phyloP scores from a whole-genome alignment of 2,329 filamentous ascomycete genomes.

The Amauroascus niger region DNA sequence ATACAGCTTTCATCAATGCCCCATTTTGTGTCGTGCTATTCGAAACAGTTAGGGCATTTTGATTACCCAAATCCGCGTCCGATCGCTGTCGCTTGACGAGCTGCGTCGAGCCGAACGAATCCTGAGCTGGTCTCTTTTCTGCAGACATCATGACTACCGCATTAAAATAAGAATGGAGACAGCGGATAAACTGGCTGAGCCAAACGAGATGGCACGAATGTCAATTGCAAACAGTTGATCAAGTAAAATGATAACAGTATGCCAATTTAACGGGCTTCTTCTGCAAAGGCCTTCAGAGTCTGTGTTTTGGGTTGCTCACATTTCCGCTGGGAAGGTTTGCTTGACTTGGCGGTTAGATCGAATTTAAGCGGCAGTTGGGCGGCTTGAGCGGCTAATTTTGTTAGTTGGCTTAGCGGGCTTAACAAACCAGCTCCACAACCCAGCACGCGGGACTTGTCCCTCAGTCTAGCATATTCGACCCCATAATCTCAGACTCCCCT shows the following conservation, averaged over 20 bases:
- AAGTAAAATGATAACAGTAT: too few species aligned
- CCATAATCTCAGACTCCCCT: background rate
- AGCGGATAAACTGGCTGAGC: background rate
- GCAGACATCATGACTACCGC: conserved; percentile 56
- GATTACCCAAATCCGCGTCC: conserved; percentile 45
- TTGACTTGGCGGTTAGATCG: background rate
- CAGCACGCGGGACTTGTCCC: conserved; percentile 1
- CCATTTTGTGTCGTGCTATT: conserved; percentile 51
- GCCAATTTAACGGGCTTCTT: too few species aligned
- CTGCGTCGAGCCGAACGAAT: conserved; percentile 64
- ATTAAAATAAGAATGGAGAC: background rate
- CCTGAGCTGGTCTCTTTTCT: conserved; percentile 84
- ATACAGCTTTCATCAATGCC: conserved; percentile 57
- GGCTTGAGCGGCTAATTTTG: background rate
- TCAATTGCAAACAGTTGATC: too few species aligned
- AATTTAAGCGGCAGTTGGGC: background rate
- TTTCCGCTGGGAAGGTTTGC: background rate
- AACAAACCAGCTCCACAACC: background rate
- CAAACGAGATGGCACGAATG: background rate
- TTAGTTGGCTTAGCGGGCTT: background rate
- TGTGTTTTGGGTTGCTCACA: background rate
- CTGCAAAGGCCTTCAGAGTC: too few species aligned
- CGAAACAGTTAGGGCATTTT: conserved; percentile 48
- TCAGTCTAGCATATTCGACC: conserved; percentile 4
- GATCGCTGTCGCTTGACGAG: conserved; percentile 85